A percentile compares a stretch with the other conserved stretches of the same genome.
These are phyloP conservation scores for Sphaerulina vaccinii DNA, from an alignment of 2,329 filamentous ascomycete species.

Conservation along the genomic window DNA sequence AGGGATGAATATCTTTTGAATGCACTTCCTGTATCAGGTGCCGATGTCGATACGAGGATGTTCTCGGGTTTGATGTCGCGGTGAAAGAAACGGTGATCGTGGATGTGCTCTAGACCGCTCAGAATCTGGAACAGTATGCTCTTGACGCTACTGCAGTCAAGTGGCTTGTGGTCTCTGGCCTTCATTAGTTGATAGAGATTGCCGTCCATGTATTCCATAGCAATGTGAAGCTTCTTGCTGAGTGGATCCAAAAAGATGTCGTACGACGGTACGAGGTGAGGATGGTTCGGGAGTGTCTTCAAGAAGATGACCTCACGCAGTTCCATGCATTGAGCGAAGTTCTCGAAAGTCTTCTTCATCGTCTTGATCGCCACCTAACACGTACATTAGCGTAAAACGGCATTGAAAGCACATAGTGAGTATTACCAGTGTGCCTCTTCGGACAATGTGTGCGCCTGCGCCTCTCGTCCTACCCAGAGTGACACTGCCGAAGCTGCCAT, in stretches of 20 bases:
- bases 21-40: slow-evolving; percentile 75
- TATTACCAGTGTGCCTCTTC: slow-evolving; percentile 84
- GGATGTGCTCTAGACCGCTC: slow-evolving; percentile 93
- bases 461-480: slow-evolving; percentile 86
- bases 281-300: slow-evolving; percentile 79
- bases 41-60: slow-evolving; percentile 90
- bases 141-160: slow-evolving; percentile 90
- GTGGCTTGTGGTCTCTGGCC: slow-evolving; percentile 87
- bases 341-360: slow-evolving; percentile 99
- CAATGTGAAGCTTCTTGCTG: slow-evolving; percentile 94
- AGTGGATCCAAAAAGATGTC: slow-evolving; percentile 98
- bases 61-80: slow-evolving; percentile 99
- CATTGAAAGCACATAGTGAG: neutral
- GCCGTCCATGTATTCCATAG: slow-evolving; percentile 99
- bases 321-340: slow-evolving; percentile 84
- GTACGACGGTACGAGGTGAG: slow-evolving; percentile 91
- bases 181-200: slow-evolving; percentile 99
- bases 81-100: slow-evolving; percentile 96
- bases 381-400: slow-evolving; percentile 5
- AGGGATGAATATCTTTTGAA: slow-evolving; percentile 91
- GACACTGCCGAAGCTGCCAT: slow-evolving; percentile 98
- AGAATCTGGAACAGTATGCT: slow-evolving; percentile 98
- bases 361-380: slow-evolving; percentile 94
- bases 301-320: slow-evolving; percentile 96
- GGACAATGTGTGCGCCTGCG: slow-evolving; percentile 83